Conservation (phyloP, 2,329 filamentous ascomycete genomes). For the Claviceps sp. region DNA sequence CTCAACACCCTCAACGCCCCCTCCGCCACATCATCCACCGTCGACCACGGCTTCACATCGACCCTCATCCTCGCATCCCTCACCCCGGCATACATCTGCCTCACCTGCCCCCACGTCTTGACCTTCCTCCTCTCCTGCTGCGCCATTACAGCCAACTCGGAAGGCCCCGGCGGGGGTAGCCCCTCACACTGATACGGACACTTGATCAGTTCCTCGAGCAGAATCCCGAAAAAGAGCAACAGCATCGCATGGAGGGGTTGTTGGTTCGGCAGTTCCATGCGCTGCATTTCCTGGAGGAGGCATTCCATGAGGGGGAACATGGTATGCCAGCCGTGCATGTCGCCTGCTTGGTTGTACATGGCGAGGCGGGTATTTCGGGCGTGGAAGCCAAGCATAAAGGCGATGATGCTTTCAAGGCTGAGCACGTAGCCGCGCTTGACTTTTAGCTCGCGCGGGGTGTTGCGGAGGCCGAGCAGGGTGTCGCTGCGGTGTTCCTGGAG, state of each 20-base stretch:
- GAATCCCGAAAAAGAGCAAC: conserved; percentile 29
- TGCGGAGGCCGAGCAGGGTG: conserved; percentile 10
- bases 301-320: conserved; percentile 31
- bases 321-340: conserved; percentile 28
- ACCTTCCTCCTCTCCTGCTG: conserved; percentile 15
- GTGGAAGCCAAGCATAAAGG: conserved; percentile 42
- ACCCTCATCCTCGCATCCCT: conserved; percentile 17
- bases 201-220: conserved; percentile 31
- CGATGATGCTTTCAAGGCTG: conserved; percentile 35
- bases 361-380: conserved; percentile 31
- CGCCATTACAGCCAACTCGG: conserved; percentile 12
- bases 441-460: conserved; percentile 19
- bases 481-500: conserved; percentile 18
- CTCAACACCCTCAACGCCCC: conserved; percentile 26
- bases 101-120: conserved; percentile 16
- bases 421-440: conserved; percentile 29
- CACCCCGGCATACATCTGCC: conserved; percentile 19
- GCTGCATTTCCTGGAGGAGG: conserved; percentile 26
- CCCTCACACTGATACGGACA: conserved; percentile 15
- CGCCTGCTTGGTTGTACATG: conserved; percentile 29
- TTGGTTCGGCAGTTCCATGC: conserved; percentile 19
- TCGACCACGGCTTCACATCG: conserved; percentile 27
- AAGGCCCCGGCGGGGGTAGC: background rate
- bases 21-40: conserved; percentile 29
- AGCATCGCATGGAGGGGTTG: conserved; percentile 29